A percentile compares a stretch with the other conserved stretches of the same genome.
Conservation (phyloP, 2,329 filamentous ascomycete genomes). For the Fusarium caatingaense region DNA sequence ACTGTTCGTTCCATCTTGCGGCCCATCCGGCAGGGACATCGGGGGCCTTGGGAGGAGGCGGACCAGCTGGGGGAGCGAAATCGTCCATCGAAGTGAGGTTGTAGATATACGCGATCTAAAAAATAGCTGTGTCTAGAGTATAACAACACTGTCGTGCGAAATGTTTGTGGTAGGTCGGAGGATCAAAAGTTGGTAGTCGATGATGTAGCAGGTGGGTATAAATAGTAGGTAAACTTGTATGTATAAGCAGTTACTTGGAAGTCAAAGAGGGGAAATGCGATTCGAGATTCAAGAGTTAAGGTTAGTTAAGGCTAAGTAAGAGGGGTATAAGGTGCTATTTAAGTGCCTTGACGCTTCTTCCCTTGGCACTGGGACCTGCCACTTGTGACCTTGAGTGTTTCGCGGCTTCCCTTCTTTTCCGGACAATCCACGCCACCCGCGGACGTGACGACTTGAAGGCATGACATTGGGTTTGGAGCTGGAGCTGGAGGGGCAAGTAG, state of each 20-base stretch:
- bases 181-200: slow-evolving; percentile 18
- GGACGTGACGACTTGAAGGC: slow-evolving; percentile 1
- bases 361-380: slow-evolving; percentile 30
- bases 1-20: slow-evolving; percentile 86
- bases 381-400: slow-evolving; percentile 36
- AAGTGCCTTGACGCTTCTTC: slow-evolving; percentile 17
- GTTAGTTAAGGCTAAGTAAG: background rate
- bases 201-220: slow-evolving; percentile 32
- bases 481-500: slow-evolving; percentile 30
- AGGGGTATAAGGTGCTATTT: slow-evolving; percentile 18
- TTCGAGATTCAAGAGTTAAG: slow-evolving; percentile 5
- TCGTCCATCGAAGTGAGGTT: slow-evolving; percentile 59
- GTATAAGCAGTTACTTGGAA: background rate
- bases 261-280: slow-evolving; percentile 21
- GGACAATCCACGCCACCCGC: slow-evolving; percentile 25
- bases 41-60: slow-evolving; percentile 71
- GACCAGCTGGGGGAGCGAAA: slow-evolving; percentile 64
- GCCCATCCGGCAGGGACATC: slow-evolving; percentile 78
- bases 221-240: slow-evolving; percentile 2
- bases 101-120: background rate
- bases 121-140: background rate
- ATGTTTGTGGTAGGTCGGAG: slow-evolving; percentile 2
- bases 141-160: background rate
- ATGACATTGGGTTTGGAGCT: slow-evolving; percentile 4
- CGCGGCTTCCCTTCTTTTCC: slow-evolving; percentile 15